Base-by-base conservation (phyloP, 192 early-diverging fungal species). In the Lobosporangium transversale region DNA sequence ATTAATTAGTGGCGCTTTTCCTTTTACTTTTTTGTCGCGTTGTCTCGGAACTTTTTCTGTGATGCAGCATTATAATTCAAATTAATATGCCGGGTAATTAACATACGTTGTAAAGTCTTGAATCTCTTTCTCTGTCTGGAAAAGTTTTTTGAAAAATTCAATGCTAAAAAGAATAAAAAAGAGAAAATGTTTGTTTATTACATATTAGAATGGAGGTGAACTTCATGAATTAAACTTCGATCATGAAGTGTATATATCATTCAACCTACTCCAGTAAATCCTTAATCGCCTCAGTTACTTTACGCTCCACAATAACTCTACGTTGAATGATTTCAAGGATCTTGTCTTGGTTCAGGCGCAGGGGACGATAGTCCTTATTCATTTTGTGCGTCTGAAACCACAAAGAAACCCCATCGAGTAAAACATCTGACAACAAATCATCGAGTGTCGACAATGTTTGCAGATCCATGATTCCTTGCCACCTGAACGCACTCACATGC, bases 341-440 rank as follows among this genome's bases (percentile, higher is more conserved):
- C 31, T 78, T 49, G 18, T 35, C 58, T 17, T 37, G 47, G 8
- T 58, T 58, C 23, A 81, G 36, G 21, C 58, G 10, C 49, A 76
- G 48, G 15, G 66, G 48, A 20, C 44, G 36, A 33, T 83, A 79
- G 43, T 83, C 80, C 18, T 54, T 64, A 53, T 79, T 83, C 79
- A 87, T 82, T 51, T 85, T 83, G 40, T 80, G 61, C 2, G 83
- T 84, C 50, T 66, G 50, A 62, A 83, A 87, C 86, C 86, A 87
- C 0, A 87, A 65, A 33, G 70, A 55, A 24, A 83, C 36, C 4
- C 58, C 70, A 42, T 87, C 86, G 17, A 87, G 67, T 42, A 85
- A 68, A 33, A 84, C 54, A 54, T 80, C 80, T 8, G 82, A 79
- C 49, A 85, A 55, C 24, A 85, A 44, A 53, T 87, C 86, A 65